Base-by-base conservation (phyloP, 2,329 filamentous ascomycete species). In the Clathrospora elynae region DNA sequence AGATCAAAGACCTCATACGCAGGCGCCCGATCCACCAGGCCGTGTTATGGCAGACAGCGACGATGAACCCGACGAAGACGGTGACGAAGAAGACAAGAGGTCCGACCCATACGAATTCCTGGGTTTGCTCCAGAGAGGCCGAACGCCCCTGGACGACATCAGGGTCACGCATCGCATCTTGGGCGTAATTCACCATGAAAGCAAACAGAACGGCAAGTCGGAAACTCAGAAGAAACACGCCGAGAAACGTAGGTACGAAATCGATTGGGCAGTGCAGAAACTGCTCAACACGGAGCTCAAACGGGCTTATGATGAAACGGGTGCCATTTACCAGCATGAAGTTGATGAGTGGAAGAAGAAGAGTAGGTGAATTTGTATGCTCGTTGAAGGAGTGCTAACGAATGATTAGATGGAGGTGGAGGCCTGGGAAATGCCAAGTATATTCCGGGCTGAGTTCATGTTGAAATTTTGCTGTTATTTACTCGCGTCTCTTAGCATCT, bases 271-370 rank as follows among this genome's bases (percentile, higher is more conserved):
- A 11, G 32, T 25, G 11, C 22, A 28, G 3, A 36, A 44, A 9
- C 35, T 48, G 6, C 12, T 38, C 7, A 30, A 48, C 23, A 40
- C 22, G 3, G 33, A 35, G 24, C 22, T 35, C n/a, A 48, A 30
- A 11, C 19, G 20, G 17, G 45, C 45, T 29, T 48, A 20, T 20
- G 45, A 48, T 22, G 45, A 48, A 14, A 26, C 16, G 25, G 30
- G 34, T 7, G 24, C 34, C 18, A 30, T 44, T 10, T 14, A 23
- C 12, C 29, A 29, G 5, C 19, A 35, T 19, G 45, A 41, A 6
- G 29, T 31, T 18, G 8, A 31, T 5, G 35, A 14, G 9, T 44
- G 40, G 45, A 39, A 35, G 12, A 35, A 19, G 45, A 31, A 20
- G 24, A 37, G 34, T 32, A 36, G 29, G 42, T 42, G 16, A 11